Evolutionary conservation across 495 filamentous ascomycete species (phyloP).

Genomic region (Recurvomyces mirabilis): DNA sequence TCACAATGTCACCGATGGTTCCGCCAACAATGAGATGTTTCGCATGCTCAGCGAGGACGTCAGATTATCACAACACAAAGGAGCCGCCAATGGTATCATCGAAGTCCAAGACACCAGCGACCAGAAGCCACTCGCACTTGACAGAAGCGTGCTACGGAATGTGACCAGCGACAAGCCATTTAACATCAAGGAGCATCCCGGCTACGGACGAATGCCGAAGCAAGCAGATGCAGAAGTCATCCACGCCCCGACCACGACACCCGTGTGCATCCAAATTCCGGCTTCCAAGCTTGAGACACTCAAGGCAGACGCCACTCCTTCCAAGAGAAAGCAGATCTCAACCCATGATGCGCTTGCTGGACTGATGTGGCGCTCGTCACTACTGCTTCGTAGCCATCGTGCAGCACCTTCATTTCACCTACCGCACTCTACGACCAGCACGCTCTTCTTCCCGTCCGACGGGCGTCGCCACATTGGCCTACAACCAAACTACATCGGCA

Average conservation of each 20-base stretch:
- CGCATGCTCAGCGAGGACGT: background rate
- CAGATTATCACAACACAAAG: background rate
- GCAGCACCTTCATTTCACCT: background rate
- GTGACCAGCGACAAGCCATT: background rate
- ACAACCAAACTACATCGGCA: background rate
- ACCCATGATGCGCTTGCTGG: constrained; percentile 2
- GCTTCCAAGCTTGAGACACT: background rate
- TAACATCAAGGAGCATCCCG: background rate
- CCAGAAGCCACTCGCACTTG: background rate
- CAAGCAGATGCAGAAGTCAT: too few species aligned
- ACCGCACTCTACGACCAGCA: background rate
- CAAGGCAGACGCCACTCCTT: background rate
- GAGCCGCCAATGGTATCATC: too few species aligned
- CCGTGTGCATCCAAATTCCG: background rate
- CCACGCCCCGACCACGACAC: too few species aligned
- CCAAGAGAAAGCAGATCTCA: background rate
- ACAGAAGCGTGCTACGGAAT: background rate
- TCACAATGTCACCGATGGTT: constrained; percentile 3
- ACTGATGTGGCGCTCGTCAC: constrained; percentile 1
- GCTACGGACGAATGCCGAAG: background rate
- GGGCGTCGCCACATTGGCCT: background rate
- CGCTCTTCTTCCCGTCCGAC: constrained; percentile 1
- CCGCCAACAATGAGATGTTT: background rate
- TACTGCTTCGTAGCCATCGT: background rate
- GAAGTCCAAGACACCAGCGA: too few species aligned